Evolutionary conservation across 2,329 filamentous ascomycete genomes (phyloP), one percentile per base, ranked within the genome.

Genomic region (Botryosphaeria dothidea): DNA sequence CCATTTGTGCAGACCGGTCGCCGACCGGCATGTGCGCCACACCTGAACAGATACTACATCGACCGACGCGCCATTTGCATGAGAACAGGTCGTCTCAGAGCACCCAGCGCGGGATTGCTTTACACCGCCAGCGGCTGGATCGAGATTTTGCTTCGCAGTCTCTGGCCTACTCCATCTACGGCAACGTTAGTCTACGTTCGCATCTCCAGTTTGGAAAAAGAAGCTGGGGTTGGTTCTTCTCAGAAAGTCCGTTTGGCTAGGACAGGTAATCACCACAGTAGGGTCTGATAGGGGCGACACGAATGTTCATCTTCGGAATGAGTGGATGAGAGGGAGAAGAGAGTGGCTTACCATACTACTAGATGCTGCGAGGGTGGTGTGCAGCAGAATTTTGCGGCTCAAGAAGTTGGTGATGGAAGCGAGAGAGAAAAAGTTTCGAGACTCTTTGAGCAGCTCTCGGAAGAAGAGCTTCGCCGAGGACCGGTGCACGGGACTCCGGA

Each of bases 251-350:
- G 68, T 70, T 70, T 70, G 69, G 69, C 67, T 67, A 67, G 69
- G 68, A 66, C 64, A 61, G 65, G 65, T 67, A 68, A 67, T 70
- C 69, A 69, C 64, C 69, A 70, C 45, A 46, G 45, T 45, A 34
- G 66, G 51, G 63, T 71, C 68, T 58, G 70, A 71, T 71, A 71
- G 70, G 70, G 70, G 70, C 70, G 70, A 71, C 70, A 71, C 67
- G 62, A 67, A 67, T 70, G 68, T 51, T 71, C 69, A 71, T 71
- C 69, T 69, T 71, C 19, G 73, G 78, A 66, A 79, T 9, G 23
- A 46, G 51, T 27, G 61, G n/a, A 31, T 62, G 9, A 3, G n/a
- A 31, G 25, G 23, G 13, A 23, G 13, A 19, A 9, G 34, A 27
- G 25, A 41, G n/a, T 15, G 19, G 36, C 62, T 27, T 64, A 64